These are phyloP conservation scores for Stenocarpella maydis DNA, from an alignment of 2,329 filamentous ascomycete species.

Conservation along the genomic window DNA sequence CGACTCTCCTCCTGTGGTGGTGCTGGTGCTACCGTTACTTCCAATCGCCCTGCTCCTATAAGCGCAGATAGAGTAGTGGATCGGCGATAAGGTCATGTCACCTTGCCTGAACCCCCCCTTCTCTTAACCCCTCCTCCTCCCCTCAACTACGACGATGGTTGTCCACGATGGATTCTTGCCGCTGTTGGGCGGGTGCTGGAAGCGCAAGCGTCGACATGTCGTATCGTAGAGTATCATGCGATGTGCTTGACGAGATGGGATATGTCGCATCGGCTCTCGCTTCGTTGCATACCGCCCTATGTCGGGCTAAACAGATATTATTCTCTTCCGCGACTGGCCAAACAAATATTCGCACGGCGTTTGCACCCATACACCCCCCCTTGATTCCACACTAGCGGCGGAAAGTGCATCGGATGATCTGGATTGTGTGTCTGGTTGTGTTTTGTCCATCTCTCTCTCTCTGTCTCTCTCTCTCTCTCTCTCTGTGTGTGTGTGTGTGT, in stretches of 20 bases:
- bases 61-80: constrained; percentile 18
- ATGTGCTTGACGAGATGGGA: background rate
- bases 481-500: background rate
- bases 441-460: no score
- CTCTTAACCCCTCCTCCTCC: no score
- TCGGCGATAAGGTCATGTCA: constrained; percentile 23
- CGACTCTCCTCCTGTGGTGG: background rate
- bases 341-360: background rate
- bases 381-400: constrained; percentile 20
- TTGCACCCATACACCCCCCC: constrained; percentile 1
- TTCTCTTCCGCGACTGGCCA: constrained; percentile 19
- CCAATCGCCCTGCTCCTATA: constrained; percentile 3
- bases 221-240: background rate
- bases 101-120: no score
- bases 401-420: constrained; percentile 7
- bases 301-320: constrained; percentile 1
- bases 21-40: background rate
- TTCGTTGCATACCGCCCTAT: background rate
- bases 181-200: background rate
- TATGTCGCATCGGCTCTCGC: background rate
- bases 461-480: no score
- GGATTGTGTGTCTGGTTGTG: no score
- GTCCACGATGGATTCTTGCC: background rate
- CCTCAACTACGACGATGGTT: background rate
- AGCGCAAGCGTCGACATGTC: background rate